These are phyloP conservation scores for Colletotrichum scovillei DNA, from an alignment of 2,329 filamentous ascomycete genomes.

Conservation along the genomic window DNA sequence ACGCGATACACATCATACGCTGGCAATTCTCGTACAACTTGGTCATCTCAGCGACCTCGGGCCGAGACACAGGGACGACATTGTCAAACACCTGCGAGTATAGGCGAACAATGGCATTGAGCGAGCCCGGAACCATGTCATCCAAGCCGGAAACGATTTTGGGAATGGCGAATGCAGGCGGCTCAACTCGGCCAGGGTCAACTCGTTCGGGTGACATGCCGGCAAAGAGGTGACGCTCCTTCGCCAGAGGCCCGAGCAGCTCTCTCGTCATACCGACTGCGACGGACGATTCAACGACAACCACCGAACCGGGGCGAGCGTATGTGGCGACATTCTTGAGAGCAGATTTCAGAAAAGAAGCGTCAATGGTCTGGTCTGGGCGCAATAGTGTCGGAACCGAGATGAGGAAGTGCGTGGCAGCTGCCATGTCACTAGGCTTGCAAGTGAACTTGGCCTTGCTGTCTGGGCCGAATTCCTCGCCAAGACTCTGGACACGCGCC, in stretches of 20 bases:
- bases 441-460: conserved; percentile 50
- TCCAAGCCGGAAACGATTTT: conserved; percentile 66
- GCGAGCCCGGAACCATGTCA: conserved; percentile 56
- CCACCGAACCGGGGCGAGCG: conserved; percentile 55
- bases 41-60: conserved; percentile 68
- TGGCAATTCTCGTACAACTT: conserved; percentile 71
- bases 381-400: conserved; percentile 63
- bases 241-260: conserved; percentile 58
- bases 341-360: conserved; percentile 57
- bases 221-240: conserved; percentile 53
- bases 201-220: conserved; percentile 66
- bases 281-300: conserved; percentile 66
- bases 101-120: conserved; percentile 54
- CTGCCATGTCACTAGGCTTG: conserved; percentile 47
- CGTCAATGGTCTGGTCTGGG: conserved; percentile 58
- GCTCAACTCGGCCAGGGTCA: conserved; percentile 59
- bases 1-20: conserved; percentile 65
- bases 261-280: conserved; percentile 65
- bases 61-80: conserved; percentile 59
- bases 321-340: conserved; percentile 53
- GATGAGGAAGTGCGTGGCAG: conserved; percentile 64
- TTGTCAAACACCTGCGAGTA: conserved; percentile 60
- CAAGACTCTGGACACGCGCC: conserved; percentile 48
- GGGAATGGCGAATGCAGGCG: conserved; percentile 56
- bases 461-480: conserved; percentile 41